Percentiles rank a stretch among this genome's conserved stretches.
Conservation (phyloP, 2,329 filamentous ascomycete genomes). For the Penicillium decumbens region DNA sequence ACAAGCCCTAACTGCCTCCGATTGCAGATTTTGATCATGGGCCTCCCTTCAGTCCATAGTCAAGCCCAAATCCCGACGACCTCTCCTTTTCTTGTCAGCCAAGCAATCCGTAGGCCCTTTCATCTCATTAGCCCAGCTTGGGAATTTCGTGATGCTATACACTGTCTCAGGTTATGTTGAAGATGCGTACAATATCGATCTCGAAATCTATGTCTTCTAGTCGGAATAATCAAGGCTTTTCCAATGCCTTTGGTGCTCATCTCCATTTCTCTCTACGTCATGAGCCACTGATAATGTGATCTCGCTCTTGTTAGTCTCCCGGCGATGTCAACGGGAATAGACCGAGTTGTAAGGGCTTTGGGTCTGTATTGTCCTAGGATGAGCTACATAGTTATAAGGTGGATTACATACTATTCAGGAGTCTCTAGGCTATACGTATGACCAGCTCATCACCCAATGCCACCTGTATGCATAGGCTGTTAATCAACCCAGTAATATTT, state of each 20-base stretch:
- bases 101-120: conserved; percentile 8
- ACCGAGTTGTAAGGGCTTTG: neutral
- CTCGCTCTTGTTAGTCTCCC: neutral
- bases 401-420: neutral
- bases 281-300: neutral
- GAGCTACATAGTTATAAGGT: neutral
- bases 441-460: neutral
- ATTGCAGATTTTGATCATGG: neutral
- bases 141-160: neutral
- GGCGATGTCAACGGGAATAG: neutral
- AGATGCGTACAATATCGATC: neutral
- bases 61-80: neutral
- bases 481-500: neutral
- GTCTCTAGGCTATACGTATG: neutral
- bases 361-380: neutral
- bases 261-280: neutral
- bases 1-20: neutral
- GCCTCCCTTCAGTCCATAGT: neutral
- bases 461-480: neutral
- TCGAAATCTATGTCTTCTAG: neutral
- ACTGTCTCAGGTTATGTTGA: neutral
- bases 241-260: neutral
- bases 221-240: neutral
- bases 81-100: neutral
- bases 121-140: neutral